Evolutionary conservation across 768 basidiomycete species (phyloP), one percentile per base, ranked within the genome.

Genomic region (Fibroporia radiculosa): DNA sequence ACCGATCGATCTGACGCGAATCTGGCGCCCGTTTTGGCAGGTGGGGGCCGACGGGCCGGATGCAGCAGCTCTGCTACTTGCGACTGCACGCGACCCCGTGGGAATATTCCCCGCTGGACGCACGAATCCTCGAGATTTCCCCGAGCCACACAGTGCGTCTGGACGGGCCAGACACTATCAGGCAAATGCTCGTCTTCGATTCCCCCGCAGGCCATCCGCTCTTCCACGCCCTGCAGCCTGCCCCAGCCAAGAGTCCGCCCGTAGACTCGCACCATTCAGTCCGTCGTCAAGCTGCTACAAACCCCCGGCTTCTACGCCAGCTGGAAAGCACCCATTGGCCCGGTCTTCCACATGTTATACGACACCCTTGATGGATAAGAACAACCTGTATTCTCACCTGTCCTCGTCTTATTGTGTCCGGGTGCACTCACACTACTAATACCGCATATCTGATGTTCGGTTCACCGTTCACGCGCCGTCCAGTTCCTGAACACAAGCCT

Each of bases 361-460:
- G 19, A 32, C n/a, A 19, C 41, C 20, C 31, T 23, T 34, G 42
- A 45, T 36, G 34, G 44, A 45, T 45, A 45, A 45, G 33, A 32
- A 27, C 34, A 33, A 36, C 44, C 28, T 34, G 12, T 45, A 45
- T 45, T 34, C 41, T 35, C 34, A 35, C 34, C 34, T 35, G 20
- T 18, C 14, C 34, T 35, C 14, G 29, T 36, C 22, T 38, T 45
- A 45, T 36, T 36, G 35, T 36, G 20, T 14, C 26, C 24, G 44
- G 26, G 6, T 33, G 25, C 22, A 38, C 12, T 22, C 36, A 19
- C n/a, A 25, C 44, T 16, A 19, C 29, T 41, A 44, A 23, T 23
- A 44, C 32, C 18, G 13, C 18, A n/a, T n/a, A n/a, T n/a, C 3
- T 44, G 42, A 44, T 44, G 19, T 20, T 34, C 18, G 10, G 16